These are phyloP conservation scores for Lasiodiplodia sp. DNA, from an alignment of 2,329 filamentous ascomycete genomes.

Conservation along the genomic window DNA sequence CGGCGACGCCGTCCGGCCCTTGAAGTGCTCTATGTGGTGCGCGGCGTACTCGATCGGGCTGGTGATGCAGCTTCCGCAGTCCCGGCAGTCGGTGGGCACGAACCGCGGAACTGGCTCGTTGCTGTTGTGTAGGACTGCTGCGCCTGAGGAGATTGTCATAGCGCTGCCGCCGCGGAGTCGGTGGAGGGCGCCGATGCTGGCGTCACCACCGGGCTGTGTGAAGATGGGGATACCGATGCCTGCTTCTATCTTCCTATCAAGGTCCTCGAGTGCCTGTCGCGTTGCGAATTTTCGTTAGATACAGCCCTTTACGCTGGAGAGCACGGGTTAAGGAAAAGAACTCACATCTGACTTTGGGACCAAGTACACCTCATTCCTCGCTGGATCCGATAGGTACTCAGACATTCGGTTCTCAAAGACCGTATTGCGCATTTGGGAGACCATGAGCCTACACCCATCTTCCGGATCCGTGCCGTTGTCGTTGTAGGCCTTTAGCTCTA, in stretches of 20 bases:
- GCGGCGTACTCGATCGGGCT: neutral
- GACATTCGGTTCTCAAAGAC: no score
- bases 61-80: neutral
- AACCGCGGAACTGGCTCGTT: neutral
- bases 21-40: neutral
- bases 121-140: neutral
- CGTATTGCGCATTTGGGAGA: no score
- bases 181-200: no score
- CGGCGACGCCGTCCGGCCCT: neutral
- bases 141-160: no score
- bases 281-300: neutral
- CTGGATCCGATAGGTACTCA: no score
- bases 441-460: neutral
- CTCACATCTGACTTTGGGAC: neutral
- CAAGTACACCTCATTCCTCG: neutral
- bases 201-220: no score
- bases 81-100: neutral
- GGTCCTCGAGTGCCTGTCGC: no score
- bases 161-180: no score
- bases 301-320: neutral
- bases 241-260: no score
- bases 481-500: neutral
- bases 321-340: neutral
- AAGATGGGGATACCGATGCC: no score
- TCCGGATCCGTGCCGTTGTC: neutral